Conservation (phyloP, 1,284 basidiomycete species). For the Amylostereum chailletii region DNA sequence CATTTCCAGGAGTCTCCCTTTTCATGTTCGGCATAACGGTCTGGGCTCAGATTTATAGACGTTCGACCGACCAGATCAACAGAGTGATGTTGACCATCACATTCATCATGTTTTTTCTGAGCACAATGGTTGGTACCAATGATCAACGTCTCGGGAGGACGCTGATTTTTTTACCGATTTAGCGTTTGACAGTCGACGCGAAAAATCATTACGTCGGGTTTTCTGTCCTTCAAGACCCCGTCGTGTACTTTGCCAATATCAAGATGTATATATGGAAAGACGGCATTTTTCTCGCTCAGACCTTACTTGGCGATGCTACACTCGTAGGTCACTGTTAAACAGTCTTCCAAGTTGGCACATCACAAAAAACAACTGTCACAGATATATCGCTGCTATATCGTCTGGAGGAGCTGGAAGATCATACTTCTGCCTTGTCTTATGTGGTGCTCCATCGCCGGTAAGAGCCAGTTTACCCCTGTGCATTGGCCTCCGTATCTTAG, state of each 20-base stretch:
- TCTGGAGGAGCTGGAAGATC: slow-evolving; percentile 3
- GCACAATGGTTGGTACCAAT: slow-evolving; percentile 1
- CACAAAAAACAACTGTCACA: neutral
- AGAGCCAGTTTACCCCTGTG: neutral
- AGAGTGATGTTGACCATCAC: slow-evolving; percentile 6
- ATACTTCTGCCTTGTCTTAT: neutral
- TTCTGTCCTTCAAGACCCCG: too few species aligned
- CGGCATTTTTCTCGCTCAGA: slow-evolving; percentile 15
- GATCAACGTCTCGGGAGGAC: too few species aligned
- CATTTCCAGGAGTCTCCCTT: slow-evolving; percentile 2
- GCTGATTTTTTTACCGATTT: neutral
- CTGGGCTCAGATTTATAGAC: neutral
- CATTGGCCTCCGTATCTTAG: neutral
- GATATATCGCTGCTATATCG: slow-evolving; percentile 6
- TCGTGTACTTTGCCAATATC: too few species aligned
- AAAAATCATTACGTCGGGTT: slow-evolving; percentile 14
- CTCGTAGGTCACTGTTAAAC: slow-evolving; percentile 3
- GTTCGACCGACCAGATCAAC: slow-evolving; percentile 3
- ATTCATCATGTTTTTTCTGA: slow-evolving; percentile 4
- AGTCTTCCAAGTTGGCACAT: neutral
- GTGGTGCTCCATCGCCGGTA: neutral
- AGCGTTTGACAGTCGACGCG: slow-evolving; percentile 15
- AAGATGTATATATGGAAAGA: too few species aligned
- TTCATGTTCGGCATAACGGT: slow-evolving; percentile 5
- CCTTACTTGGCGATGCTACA: slow-evolving; percentile 7